Evolutionary conservation across 2,329 filamentous ascomycete species (phyloP), one percentile per base, ranked within the genome.

Genomic region (Cladosporium sp.): DNA sequence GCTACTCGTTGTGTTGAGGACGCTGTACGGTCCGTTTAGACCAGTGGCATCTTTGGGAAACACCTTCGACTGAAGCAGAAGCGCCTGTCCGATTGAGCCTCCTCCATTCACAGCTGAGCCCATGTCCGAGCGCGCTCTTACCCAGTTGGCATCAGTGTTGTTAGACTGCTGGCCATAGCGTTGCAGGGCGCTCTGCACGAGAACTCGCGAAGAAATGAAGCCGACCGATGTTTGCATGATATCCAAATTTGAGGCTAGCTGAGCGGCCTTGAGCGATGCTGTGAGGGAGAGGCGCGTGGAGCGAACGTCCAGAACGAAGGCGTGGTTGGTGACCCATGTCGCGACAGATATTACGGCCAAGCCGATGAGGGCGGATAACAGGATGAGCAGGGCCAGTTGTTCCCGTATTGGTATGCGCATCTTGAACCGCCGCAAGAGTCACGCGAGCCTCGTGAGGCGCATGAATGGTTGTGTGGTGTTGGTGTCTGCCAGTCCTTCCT

Each of bases 391-490:
- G 71, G 88, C 92, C 73, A 97, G 85, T 85, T 97, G 93, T 80
- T 93, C 89, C 71, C 92, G 87, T 74, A 97, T 97, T 66, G 91
- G 90, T 77, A 97, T 87, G 78, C 92, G 88, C 92, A 97, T 94
- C 28, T 65, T 71, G 60, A 52, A 47, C 15, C 28, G 64, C 30
- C 57, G 21, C 38, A 57, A n/a, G 36, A 28, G n/a, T 24, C 38
- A 52, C 2, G 57, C n/a, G 36, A 64, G 61, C 51, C 61, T 55
- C 61, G 61, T 57, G 49, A 64, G 61, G 61, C 61, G 61, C 61
- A 64, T 64, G 24, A n/a, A 47, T n/a, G n/a, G 30, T 30, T 59
- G 57, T 28, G 38, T 28, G 15, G 15, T 59, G 34, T 47, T 28
- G 4, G 28, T 38, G 34, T 59, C 15, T 10, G 32, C 3, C 57